Conservation (phyloP, 768 basidiomycete genomes). For the Podaxis sp. region DNA sequence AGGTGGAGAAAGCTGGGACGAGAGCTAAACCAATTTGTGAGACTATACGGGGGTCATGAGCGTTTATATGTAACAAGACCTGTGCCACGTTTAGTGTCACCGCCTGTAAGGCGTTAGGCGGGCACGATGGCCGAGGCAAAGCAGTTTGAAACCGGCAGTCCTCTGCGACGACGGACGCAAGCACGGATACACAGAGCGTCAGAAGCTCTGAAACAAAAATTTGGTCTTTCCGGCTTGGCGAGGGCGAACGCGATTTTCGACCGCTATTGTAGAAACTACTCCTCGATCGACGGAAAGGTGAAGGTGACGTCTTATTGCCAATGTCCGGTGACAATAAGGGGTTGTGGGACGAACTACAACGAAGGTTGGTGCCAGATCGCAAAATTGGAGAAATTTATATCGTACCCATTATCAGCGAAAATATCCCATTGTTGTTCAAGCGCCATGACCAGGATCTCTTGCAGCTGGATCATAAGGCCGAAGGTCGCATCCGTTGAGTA, state of each 20-base stretch:
- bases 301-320: slow-evolving; percentile 21
- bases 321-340: slow-evolving; percentile 1
- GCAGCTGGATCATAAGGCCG: slow-evolving; percentile 61
- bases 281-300: slow-evolving; percentile 47
- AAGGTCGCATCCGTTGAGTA: slow-evolving; percentile 71
- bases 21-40: slow-evolving; percentile 66
- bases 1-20: slow-evolving; percentile 75
- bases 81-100: slow-evolving; percentile 71
- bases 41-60: slow-evolving; percentile 48
- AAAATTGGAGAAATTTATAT: slow-evolving; percentile 2
- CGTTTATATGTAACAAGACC: slow-evolving; percentile 57
- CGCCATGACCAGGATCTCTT: slow-evolving; percentile 58
- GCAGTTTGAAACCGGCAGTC: slow-evolving; percentile 70
- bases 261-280: slow-evolving; percentile 41
- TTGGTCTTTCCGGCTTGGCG: slow-evolving; percentile 33
- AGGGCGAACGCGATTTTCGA: slow-evolving; percentile 53
- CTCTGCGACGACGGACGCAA: slow-evolving; percentile 64
- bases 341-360: not conserved
- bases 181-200: slow-evolving; percentile 55
- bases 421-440: slow-evolving; percentile 60
- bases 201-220: slow-evolving; percentile 52
- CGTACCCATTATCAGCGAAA: slow-evolving; percentile 51
- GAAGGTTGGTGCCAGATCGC: not conserved
- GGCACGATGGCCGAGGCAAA: slow-evolving; percentile 60
- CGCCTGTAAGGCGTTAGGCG: slow-evolving; percentile 77